These are phyloP conservation scores for Mortierella sp. DNA, from an alignment of 371 early-diverging fungal genomes.

Conservation along the genomic window DNA sequence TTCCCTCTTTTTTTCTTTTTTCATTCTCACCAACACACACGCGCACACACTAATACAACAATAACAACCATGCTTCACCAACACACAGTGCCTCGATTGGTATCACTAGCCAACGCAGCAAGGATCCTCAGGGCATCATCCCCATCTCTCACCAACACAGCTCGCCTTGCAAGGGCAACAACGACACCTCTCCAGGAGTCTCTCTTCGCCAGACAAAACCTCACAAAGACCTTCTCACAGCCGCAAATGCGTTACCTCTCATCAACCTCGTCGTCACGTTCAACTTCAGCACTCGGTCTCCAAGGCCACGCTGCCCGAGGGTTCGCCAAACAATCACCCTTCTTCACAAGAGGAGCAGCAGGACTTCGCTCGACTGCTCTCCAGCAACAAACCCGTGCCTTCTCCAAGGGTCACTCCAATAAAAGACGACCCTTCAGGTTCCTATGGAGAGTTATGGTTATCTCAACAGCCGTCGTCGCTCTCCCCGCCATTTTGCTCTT, in stretches of 20 bases:
- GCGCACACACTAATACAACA: not conserved
- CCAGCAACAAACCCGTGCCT: slow-evolving; percentile 13
- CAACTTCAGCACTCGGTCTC: not conserved
- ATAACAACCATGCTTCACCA: slow-evolving; percentile 14
- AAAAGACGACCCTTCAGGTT: slow-evolving; percentile 25
- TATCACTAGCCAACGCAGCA: slow-evolving; percentile 18
- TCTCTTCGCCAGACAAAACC: slow-evolving; percentile 14
- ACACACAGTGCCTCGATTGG: slow-evolving; percentile 9
- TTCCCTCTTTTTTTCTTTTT: not conserved
- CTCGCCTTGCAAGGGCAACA: slow-evolving; percentile 11
- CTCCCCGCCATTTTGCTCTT: slow-evolving; percentile 36
- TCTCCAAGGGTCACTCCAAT: not conserved
- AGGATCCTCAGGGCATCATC: slow-evolving; percentile 14
- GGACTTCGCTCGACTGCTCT: not conserved
- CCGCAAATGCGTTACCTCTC: slow-evolving; percentile 1
- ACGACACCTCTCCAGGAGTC: not conserved
- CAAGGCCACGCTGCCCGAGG: slow-evolving; percentile 18
- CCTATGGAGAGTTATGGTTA: slow-evolving; percentile 18
- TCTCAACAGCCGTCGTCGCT: slow-evolving; percentile 31
- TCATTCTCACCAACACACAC: not conserved
- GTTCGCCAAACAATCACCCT: slow-evolving; percentile 15
- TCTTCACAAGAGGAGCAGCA: not conserved
- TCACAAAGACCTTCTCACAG: not conserved
- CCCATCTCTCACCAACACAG: not conserved
- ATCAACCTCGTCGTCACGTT: not conserved